Evolutionary conservation across 139 green algal genomes (phyloP).

Genomic region (Axilococcus clingmanii): DNA sequence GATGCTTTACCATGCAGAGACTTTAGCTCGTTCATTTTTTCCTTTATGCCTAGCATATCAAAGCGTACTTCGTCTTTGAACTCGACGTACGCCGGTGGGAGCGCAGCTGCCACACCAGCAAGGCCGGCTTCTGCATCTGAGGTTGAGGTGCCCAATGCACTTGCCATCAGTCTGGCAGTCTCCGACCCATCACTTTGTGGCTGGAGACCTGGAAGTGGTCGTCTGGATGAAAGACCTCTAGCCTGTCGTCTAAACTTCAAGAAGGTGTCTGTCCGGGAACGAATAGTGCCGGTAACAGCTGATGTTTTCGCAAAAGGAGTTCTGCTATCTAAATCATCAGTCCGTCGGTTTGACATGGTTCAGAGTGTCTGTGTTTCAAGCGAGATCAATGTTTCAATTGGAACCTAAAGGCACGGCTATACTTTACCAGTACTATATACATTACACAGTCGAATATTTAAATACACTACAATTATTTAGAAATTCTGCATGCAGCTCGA

Average conservation of each 20-base stretch:
- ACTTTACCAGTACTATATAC: too few species aligned
- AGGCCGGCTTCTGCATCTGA: constrained; percentile 23
- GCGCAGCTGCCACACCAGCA: constrained; percentile 6
- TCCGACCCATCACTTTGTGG: not conserved
- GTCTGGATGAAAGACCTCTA: not conserved
- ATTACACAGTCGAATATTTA: too few species aligned
- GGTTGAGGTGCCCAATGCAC: constrained; percentile 26
- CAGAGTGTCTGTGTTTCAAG: too few species aligned
- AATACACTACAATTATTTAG: not conserved
- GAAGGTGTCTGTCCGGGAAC: constrained; percentile 43
- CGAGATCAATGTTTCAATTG: too few species aligned
- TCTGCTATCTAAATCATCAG: too few species aligned
- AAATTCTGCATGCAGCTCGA: not conserved
- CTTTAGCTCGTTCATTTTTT: constrained; percentile 47
- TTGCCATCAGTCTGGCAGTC: constrained; percentile 31
- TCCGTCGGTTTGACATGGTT: too few species aligned
- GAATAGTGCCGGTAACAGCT: constrained; percentile 27
- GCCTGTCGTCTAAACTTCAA: constrained; percentile 39
- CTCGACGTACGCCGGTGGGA: constrained; percentile 32
- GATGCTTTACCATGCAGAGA: constrained; percentile 28
- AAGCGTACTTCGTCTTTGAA: constrained; percentile 30
- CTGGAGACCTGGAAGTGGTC: not conserved
- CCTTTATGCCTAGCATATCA: constrained; percentile 46
- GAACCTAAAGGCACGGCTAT: too few species aligned
- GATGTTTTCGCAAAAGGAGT: too few species aligned